Evolutionary conservation across 495 filamentous ascomycete genomes (phyloP).

Genomic region (Podospora bellae-mahoneyi): DNA sequence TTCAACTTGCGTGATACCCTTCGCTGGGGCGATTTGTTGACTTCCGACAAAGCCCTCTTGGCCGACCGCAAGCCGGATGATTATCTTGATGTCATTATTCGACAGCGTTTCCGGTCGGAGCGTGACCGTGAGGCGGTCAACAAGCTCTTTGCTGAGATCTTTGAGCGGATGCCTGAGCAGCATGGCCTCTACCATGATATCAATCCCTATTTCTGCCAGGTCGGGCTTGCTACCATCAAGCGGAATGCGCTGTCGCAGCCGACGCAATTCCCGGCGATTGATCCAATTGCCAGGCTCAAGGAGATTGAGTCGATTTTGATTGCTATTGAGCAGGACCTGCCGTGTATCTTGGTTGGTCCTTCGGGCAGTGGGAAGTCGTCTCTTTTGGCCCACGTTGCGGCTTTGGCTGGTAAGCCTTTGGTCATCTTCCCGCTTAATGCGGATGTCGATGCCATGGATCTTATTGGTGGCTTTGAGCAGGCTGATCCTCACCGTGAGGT

Average conservation of each 20-base stretch:
- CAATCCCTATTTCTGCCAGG: conserved; percentile 55
- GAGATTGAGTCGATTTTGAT: conserved; percentile 83
- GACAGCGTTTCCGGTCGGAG: conserved; percentile 76
- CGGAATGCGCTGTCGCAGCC: conserved; percentile 58
- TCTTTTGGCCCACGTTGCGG: conserved; percentile 74
- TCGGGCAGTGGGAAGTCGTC: conserved; percentile 84
- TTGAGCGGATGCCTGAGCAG: conserved; percentile 36
- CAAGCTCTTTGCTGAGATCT: conserved; percentile 54
- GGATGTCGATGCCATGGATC: conserved; percentile 93
- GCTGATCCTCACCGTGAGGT: conserved; percentile 71
- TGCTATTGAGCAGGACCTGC: conserved; percentile 80
- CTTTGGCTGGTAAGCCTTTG: conserved; percentile 65
- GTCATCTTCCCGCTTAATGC: conserved; percentile 80
- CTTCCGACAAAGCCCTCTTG: conserved; percentile 53
- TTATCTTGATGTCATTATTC: conserved; percentile 77
- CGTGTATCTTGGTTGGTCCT: conserved; percentile 81
- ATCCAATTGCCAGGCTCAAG: conserved; percentile 56
- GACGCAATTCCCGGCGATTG: conserved; percentile 52
- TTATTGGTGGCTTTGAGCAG: conserved; percentile 96
- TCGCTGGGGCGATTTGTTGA: conserved; percentile 78
- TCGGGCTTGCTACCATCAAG: conserved; percentile 69
- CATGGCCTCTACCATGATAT: conserved; percentile 65
- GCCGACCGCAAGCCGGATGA: conserved; percentile 54
- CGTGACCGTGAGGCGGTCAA: conserved; percentile 62
- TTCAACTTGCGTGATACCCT: conserved; percentile 92